These are phyloP conservation scores for Sordariomycetes sp. DNA, from an alignment of 2,329 filamentous ascomycete genomes.

Conservation along the genomic window DNA sequence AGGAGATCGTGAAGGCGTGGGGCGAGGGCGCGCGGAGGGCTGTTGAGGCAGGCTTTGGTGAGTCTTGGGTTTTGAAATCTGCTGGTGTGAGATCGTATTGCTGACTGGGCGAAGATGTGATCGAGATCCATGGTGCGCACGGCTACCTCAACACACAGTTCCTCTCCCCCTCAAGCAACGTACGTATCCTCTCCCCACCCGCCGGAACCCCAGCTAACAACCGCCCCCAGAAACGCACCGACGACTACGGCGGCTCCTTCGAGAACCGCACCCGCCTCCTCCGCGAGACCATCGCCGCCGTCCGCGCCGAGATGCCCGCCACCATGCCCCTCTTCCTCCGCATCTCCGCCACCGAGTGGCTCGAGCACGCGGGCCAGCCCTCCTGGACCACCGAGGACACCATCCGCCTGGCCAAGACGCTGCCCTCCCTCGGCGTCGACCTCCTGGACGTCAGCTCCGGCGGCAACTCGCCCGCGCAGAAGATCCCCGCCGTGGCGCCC, in stretches of 20 bases:
- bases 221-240: slow-evolving; percentile 37
- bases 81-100: not conserved
- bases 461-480: slow-evolving; percentile 54
- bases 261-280: slow-evolving; percentile 56
- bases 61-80: not conserved
- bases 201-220: not conserved
- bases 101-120: slow-evolving; percentile 40
- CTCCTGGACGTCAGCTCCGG: slow-evolving; percentile 73
- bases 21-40: slow-evolving; percentile 47
- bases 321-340: slow-evolving; percentile 47
- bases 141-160: slow-evolving; percentile 60
- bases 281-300: slow-evolving; percentile 38
- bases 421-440: slow-evolving; percentile 68
- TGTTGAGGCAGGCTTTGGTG: slow-evolving; percentile 51
- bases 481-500: slow-evolving; percentile 49
- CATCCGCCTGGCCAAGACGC: slow-evolving; percentile 43
- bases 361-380: slow-evolving; percentile 33
- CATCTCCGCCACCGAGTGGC: slow-evolving; percentile 54
- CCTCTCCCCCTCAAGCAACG: slow-evolving; percentile 47
- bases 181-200: slow-evolving; percentile 13
- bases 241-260: slow-evolving; percentile 55
- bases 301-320: slow-evolving; percentile 40
- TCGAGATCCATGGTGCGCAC: slow-evolving; percentile 58
- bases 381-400: slow-evolving; percentile 60
- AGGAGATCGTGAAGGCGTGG: slow-evolving; percentile 51